Evolutionary conservation across 2,329 filamentous ascomycete species (phyloP), one percentile per base, ranked within the genome.

Genomic region (Nemania bipapillata): DNA sequence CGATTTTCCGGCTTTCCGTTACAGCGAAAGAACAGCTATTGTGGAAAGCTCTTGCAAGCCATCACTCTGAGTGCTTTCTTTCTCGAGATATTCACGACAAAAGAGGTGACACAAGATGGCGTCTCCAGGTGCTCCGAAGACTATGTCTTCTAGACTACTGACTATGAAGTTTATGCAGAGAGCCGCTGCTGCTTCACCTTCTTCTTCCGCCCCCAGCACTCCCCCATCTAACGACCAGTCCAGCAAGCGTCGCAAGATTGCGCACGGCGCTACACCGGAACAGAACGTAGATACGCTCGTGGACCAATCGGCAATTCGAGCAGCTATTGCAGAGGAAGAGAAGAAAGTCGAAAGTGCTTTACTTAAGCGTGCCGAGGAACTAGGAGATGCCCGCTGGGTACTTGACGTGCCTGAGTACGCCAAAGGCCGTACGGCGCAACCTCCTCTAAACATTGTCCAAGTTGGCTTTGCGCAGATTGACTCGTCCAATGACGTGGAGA

Each of bases 141-240:
- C 85, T 53, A 94, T 96, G 89, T 97, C 94, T 71, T 94, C 91
- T 67, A 90, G 94, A 73, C 90, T 97, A 55, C 86, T 96, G 77
- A 94, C 92, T 42, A 97, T 97, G 94, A 97, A 97, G 84, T 97
- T 97, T 79, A 97, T 97, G 94, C 94, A 97, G 84, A 89, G 94
- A 76, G 92, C 92, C 70, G 91, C 90, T 57, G 89, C 90, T 57
- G 87, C 90, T 55, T 87, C 90, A 26, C 83, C 82, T 57, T 83
- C 70, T 55, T 78, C 70, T 58, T 78, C 83, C 20, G 83, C 83
- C 3, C 80, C 84, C 67, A 74, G 75, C 62, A 82, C 68, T 79
- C 86, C 71, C 77, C 83, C 66, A 75, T 81, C 67, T 57, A 85
- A 87, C 22, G 83, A 85, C 20, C 87, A 78, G 76, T 85, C 80